Base-by-base conservation (phyloP, 192 early-diverging fungal genomes). In the Coemansia sp. region DNA sequence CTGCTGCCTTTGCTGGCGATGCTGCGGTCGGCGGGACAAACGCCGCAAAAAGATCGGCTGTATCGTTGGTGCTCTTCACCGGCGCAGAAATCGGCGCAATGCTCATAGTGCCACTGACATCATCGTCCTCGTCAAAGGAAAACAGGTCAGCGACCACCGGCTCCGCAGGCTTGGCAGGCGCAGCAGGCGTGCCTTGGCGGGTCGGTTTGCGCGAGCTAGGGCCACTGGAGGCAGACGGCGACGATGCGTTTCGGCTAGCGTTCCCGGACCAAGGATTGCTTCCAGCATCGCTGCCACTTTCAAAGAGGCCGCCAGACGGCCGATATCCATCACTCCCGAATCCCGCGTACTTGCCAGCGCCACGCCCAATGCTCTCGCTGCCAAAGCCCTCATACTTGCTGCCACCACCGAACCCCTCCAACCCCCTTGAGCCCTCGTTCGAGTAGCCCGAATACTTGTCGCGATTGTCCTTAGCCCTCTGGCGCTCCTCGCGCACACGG, bases 401-500 rank as follows among this genome's bases (percentile, higher is more conserved):
- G 13, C 72, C 70, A 25, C 48, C 31, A 16, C 83, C 76, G 31
- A 64, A 60, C 16, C 74, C 67, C 12, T 28, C 52, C 38, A 69
- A 59, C 37, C 56, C 35, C 14, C 26, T 55, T 5, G 52, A 55
- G 16, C 77, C 70, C 13, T 85, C 86, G 9, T 86, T 86, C 6
- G 88, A 82, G 14, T 91, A 90, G 25, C 92, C 92, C 1, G 84
- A 88, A 67, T 94, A 98, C 79, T 98, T 98, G 75, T 86, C 81
- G 38, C 91, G 87, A 77, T 94, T 99, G 23, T 88, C 88, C 70
- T 90, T 91, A 20, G 96, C 94, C 66, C 93, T 95, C 67, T 89
- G 88, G 14, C 96, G 87, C 73, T 99, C 96, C 11, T 84, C 84
- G 35, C 91, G 89, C 71, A 99, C 88, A 13, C 77, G 85, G 31